Evolutionary conservation across 192 early-diverging fungal species (phyloP).

Genomic region (Chytriomyces hyalinus): DNA sequence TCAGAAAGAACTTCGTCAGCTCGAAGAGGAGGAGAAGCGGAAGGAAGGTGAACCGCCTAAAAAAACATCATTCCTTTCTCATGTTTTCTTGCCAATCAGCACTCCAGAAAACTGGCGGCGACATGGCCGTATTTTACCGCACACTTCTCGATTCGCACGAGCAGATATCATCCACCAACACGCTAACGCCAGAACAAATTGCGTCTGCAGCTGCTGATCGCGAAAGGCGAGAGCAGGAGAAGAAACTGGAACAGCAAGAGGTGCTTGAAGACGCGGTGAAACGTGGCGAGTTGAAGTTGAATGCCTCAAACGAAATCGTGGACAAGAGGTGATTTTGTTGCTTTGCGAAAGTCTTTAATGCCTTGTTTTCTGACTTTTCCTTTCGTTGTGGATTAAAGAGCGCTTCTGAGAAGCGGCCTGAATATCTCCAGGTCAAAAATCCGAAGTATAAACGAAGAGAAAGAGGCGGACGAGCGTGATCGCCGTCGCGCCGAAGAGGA

Average conservation of each 20-base stretch:
- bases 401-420: slow-evolving; percentile 72
- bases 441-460: slow-evolving; percentile 49
- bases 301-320: slow-evolving; percentile 75
- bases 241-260: slow-evolving; percentile 49
- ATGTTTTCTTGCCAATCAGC: background rate
- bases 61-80: background rate
- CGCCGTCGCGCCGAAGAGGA: slow-evolving; percentile 42
- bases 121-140: slow-evolving; percentile 68
- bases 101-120: slow-evolving; percentile 29
- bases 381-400: slow-evolving; percentile 34
- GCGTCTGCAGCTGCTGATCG: slow-evolving; percentile 39
- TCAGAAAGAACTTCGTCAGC: slow-evolving; percentile 64
- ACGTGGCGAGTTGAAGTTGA: slow-evolving; percentile 55
- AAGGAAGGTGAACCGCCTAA: slow-evolving; percentile 50
- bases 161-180: slow-evolving; percentile 34
- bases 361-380: background rate
- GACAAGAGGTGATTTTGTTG: slow-evolving; percentile 59
- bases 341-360: background rate
- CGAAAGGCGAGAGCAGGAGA: slow-evolving; percentile 22
- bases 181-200: slow-evolving; percentile 36
- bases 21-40: slow-evolving; percentile 64
- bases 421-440: slow-evolving; percentile 64
- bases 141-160: slow-evolving; percentile 61
- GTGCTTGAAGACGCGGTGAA: slow-evolving; percentile 40
- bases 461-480: slow-evolving; percentile 48